Evolutionary conservation across 148 eudicot genomes (phyloP).

Genomic region (Chenopodium quinoa): DNA sequence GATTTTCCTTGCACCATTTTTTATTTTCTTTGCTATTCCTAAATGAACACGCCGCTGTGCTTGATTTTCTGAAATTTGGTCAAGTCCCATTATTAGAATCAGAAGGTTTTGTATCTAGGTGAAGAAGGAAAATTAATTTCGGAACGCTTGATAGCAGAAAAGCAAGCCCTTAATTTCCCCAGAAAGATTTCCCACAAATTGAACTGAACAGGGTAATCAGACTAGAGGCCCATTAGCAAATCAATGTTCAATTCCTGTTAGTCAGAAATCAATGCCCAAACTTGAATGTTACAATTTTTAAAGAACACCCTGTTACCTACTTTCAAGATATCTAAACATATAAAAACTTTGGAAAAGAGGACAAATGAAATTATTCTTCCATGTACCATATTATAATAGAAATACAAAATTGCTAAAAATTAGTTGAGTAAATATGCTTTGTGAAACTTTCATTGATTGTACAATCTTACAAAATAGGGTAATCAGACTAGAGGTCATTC

Average conservation of each 20-base stretch:
- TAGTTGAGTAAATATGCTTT: neutral
- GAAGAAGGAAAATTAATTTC: neutral
- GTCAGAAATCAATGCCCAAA: neutral
- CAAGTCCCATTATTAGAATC: neutral
- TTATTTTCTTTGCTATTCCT: constrained; percentile 93
- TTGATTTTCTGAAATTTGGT: constrained; percentile 35
- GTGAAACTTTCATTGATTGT: neutral
- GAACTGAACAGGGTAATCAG: neutral
- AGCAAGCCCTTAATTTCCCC: neutral
- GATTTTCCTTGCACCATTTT: constrained; percentile 90
- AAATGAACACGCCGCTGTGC: constrained; percentile 75
- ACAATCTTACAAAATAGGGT: neutral
- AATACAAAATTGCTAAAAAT: neutral
- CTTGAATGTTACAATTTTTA: neutral
- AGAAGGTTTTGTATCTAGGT: neutral
- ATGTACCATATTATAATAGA: neutral
- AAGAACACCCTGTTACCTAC: neutral
- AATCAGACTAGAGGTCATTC: neutral
- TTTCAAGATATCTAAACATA: neutral
- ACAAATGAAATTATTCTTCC: neutral
- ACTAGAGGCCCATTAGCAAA: neutral
- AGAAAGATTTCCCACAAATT: neutral
- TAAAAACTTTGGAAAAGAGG: neutral
- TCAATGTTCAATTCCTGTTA: neutral
- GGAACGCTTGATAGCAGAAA: neutral